Evolutionary conservation across 768 basidiomycete species (phyloP), one percentile per base, ranked within the genome.

Genomic region (Podaxis rugospora): DNA sequence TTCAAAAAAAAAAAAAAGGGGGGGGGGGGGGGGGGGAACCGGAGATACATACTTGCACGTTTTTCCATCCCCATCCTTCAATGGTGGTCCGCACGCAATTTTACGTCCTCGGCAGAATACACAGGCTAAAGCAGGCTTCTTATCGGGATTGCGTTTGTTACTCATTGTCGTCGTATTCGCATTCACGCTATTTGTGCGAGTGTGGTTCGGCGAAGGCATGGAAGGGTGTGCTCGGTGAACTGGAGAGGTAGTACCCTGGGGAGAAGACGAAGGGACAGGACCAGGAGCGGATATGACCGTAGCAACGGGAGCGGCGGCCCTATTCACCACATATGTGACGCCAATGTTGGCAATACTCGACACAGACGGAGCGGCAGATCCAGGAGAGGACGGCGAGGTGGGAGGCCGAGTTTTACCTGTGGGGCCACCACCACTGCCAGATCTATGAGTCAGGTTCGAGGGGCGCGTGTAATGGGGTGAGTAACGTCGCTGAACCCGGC

Each of bases 91-190:
- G 62, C 87, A 88, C 7, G 87, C 87, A 53, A 88, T 88, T 72
- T 88, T 88, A 44, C 86, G 76, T 4, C 84, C 85, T 42, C 86
- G 77, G 67, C 86, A 88, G 66, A 88, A 88, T 5, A 85, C 72
- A 63, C 86, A 87, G 0, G 86, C 86, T 1, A 87, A 74, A 2
- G 82, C 78, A 14, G 86, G 86, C 63, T 87, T 87, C 74, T 83
- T 84, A 50, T 75, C 71, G 39, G 68, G 61, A 53, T 71, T 69
- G 56, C 72, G 68, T 67, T 73, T 73, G 16, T 68, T 63, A 27
- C 71, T 68, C 28, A 70, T 61, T 13, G 72, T 70, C 55, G 70
- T 72, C 23, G 64, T 23, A 36, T 51, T 57, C 27, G 23, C n/a
- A 23, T n/a, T 62, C 28, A 16, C 4, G 23, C 7, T 39, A 21